Evolutionary conservation across 2,329 filamentous ascomycete species (phyloP).

Genomic region (Alternaria burnsii): DNA sequence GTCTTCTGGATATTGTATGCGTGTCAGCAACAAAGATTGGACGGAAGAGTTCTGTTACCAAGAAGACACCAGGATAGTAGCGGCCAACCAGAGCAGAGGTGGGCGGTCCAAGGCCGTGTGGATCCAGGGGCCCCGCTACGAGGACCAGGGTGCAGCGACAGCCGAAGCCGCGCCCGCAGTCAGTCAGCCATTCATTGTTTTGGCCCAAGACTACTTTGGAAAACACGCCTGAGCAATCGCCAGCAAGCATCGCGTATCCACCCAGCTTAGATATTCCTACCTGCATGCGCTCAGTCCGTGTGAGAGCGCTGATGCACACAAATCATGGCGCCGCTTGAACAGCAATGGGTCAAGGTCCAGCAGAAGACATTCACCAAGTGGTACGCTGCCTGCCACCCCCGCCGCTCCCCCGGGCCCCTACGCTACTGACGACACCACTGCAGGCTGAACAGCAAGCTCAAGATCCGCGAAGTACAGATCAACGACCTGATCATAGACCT

Average conservation of each 20-base stretch:
- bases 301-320: slow-evolving; percentile 38
- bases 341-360: slow-evolving; percentile 79
- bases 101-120: slow-evolving; percentile 3
- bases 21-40: slow-evolving; percentile 16
- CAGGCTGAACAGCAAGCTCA: slow-evolving; percentile 96
- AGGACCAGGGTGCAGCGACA: slow-evolving; percentile 29
- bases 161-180: slow-evolving; percentile 38
- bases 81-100: not conserved
- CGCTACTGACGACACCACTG: slow-evolving; percentile 33
- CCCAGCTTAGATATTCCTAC: slow-evolving; percentile 32
- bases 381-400: slow-evolving; percentile 55
- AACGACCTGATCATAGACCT: slow-evolving; percentile 89
- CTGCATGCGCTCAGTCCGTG: slow-evolving; percentile 21
- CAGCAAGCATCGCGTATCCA: slow-evolving; percentile 26
- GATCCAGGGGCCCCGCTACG: slow-evolving; percentile 24
- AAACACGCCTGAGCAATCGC: slow-evolving; percentile 34
- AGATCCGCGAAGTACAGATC: slow-evolving; percentile 78
- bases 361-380: slow-evolving; percentile 99
- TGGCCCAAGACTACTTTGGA: slow-evolving; percentile 22
- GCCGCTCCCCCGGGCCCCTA: slow-evolving; percentile 10
- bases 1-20: not conserved
- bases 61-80: not conserved
- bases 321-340: slow-evolving; percentile 61
- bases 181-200: slow-evolving; percentile 41
- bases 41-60: not conserved